These are phyloP conservation scores for Vigna trinervia DNA, from an alignment of 306 rosid species.

Conservation along the genomic window DNA sequence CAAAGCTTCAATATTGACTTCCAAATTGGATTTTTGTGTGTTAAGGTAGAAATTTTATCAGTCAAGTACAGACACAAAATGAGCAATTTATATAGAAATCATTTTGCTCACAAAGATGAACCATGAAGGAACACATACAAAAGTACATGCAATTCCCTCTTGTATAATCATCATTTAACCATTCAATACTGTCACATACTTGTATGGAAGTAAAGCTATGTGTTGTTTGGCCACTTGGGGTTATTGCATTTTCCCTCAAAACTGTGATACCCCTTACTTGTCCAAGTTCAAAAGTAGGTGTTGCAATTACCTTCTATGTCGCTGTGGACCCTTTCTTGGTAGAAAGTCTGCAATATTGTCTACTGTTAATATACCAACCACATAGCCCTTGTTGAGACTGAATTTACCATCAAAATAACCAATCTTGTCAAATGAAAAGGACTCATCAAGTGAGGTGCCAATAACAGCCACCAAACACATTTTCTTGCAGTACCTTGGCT, in stretches of 20 bases:
- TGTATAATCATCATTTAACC: too few species aligned
- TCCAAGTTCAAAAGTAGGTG: neutral
- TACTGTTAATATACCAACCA: slow-evolving; percentile 82
- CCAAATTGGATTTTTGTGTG: neutral
- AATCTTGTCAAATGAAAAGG: slow-evolving; percentile 60
- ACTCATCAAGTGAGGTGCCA: slow-evolving; percentile 59
- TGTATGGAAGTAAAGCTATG: too few species aligned
- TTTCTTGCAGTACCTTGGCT: slow-evolving; percentile 70
- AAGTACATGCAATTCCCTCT: neutral
- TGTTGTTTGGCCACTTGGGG: too few species aligned
- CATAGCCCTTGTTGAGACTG: slow-evolving; percentile 69
- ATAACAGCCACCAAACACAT: slow-evolving; percentile 74
- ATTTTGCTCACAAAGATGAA: slow-evolving; percentile 2
- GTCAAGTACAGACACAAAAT: neutral
- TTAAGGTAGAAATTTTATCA: slow-evolving; percentile 4
- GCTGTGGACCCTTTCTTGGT: slow-evolving; percentile 72
- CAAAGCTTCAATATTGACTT: neutral
- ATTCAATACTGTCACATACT: too few species aligned
- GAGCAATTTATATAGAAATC: neutral
- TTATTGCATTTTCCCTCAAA: too few species aligned
- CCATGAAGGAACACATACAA: slow-evolving; percentile 9
- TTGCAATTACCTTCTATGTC: slow-evolving; percentile 70
- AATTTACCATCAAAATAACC: slow-evolving; percentile 67
- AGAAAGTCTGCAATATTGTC: slow-evolving; percentile 86
- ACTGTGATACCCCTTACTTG: neutral